Base-by-base conservation (phyloP, 129 eudicot genomes). In the Escallonia herrerae region DNA sequence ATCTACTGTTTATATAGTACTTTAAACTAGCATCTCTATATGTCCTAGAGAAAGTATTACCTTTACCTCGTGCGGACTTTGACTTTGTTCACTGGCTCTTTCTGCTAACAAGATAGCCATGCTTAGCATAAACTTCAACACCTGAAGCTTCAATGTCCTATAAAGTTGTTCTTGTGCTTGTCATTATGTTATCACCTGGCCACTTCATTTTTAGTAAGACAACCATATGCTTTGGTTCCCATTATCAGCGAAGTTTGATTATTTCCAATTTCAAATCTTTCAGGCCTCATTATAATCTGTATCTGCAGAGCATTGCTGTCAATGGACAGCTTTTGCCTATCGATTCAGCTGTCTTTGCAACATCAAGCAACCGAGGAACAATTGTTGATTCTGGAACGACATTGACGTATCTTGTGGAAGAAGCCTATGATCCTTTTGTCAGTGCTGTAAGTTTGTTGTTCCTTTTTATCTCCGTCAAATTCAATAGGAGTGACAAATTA, bases 301-400 rank as follows among this genome's bases (percentile, higher is more conserved):
- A 89, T 72, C 70, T 94, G 72, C 93, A 83, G 71, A 94, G 95
- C 78, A 94, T 94, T 64, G 80, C 95, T 60, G 93, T 94, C 73
- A 84, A 84, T 71, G 99, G 99, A 73, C 96, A 86, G 63, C 40
- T 80, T 67, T 73, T 94, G 74, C 79, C 99, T 46, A 81, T 94
- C 49, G 99, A 94, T 72, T 75, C 82, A 57, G 70, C 86, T 33
- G 95, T 79, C 60, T 94, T 94, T 60, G 82, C 87, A 57, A 89
- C 97, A 33, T 84, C 97, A 43, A 81, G 57, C 67, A 80, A 74
- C 77, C 76, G 74, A 71, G 99, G 99, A 76, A 94, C 97, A 65
- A 86, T 94, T 66, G 80, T 94, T 78, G 99, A 94, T 62, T 86
- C 95, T 11, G 99, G 99, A 78, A 94, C 99, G 67, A 94, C 99